Base-by-base conservation (phyloP, 2,329 filamentous ascomycete genomes). In the Fonsecaea monophora region DNA sequence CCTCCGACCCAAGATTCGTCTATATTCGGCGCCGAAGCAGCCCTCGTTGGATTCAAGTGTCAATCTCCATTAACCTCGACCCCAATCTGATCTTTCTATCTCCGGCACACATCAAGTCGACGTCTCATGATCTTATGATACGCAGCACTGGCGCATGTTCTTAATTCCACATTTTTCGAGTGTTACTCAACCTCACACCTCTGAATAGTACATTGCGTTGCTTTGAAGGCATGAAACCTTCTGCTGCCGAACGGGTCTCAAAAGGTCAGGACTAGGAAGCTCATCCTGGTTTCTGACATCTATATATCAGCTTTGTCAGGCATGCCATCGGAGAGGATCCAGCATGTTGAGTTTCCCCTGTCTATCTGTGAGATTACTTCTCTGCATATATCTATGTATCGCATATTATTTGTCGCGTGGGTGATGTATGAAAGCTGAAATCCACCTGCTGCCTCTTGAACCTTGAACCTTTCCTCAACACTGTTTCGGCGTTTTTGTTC, bases 61-160 rank as follows among this genome's bases (percentile, higher is more conserved):
- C 45, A 21, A 25, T 50, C 18, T 50, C 25, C 40, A 3, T 10
- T 25, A 1, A 50, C 25, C 45, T 25, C 21, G 4, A n/a, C 12
- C 8, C 10, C 45, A 18, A 8, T 25, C 3, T 10, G 25, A 13
- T 12, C 4, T 25, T 1, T 9, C 18, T 50, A n/a, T 12, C 45
- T 50, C 7, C 3, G 13, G 18, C 1, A 50, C 18, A 50, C 8
- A 9, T 25, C 45, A 21, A 12, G 12, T 21, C n/a, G 45, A 50
- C 45, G 4, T 50, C 45, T 50, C 45, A 50, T 21, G 45, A 50
- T 50, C 45, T 50, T 50, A 50, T 25, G 45, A 50, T 50, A 50
- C 4, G 18, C 45, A 50, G 45, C 18, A 50, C 7, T 25, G 18
- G 18, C 45, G 18, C 45, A 12, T 25, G 45, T 50, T 9, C 10